Evolutionary conservation across 441 rosid species (phyloP).

Genomic region (Jatropha multifida): DNA sequence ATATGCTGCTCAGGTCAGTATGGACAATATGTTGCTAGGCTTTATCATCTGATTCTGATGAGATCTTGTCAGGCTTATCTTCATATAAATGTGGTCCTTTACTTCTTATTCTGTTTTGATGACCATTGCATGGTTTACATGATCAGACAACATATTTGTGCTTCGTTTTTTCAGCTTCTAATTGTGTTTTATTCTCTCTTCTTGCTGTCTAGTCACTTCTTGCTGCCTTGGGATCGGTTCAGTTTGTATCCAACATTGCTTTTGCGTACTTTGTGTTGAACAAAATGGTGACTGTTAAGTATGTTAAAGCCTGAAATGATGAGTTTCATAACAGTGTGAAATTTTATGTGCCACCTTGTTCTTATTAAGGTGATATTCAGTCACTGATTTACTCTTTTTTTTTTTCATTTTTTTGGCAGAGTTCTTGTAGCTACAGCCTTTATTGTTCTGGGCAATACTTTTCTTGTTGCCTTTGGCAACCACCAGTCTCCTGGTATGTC

Average conservation of each 20-base stretch:
- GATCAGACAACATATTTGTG: not conserved
- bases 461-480: slow-evolving; percentile 95
- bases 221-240: slow-evolving; percentile 98
- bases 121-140: not conserved
- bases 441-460: slow-evolving; percentile 91
- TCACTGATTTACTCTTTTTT: not conserved
- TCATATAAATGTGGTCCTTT: not conserved
- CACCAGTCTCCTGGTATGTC: slow-evolving; percentile 96
- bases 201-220: slow-evolving; percentile 80
- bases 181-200: slow-evolving; percentile 12
- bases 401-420: slow-evolving; percentile 38
- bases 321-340: slow-evolving; percentile 11
- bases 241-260: slow-evolving; percentile 93
- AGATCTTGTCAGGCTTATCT: not conserved
- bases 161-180: not conserved
- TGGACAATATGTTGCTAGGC: slow-evolving; percentile 2
- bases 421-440: slow-evolving; percentile 89
- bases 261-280: slow-evolving; percentile 87
- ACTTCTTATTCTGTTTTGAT: not conserved
- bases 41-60: not conserved
- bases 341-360: slow-evolving; percentile 10
- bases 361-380: slow-evolving; percentile 19
- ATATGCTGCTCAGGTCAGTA: slow-evolving; percentile 98
- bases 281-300: slow-evolving; percentile 94
- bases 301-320: slow-evolving; percentile 43